These are phyloP conservation scores for Zygosaccharomyces siamensis DNA, from an alignment of 805 yeast genomes.

Conservation along the genomic window DNA sequence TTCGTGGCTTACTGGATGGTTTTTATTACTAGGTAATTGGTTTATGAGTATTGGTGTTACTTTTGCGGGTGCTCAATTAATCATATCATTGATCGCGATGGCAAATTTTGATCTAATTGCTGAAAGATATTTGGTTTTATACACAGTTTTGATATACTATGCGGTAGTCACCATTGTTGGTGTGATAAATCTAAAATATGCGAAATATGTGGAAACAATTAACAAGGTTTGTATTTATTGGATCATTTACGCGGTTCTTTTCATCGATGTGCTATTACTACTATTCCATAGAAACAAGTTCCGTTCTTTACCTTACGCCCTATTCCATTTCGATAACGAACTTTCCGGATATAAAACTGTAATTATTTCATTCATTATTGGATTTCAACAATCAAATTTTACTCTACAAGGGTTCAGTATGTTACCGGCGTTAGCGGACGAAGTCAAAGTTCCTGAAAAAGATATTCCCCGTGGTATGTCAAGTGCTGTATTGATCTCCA, in stretches of 20 bases:
- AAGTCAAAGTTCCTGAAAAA: conserved; percentile 68
- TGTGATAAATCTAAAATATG: conserved; percentile 55
- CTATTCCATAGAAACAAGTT: conserved; percentile 51
- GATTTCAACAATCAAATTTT: conserved; percentile 72
- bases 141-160: conserved; percentile 55
- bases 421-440: conserved; percentile 77
- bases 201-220: conserved; percentile 55
- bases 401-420: conserved; percentile 81
- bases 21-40: conserved; percentile 69
- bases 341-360: conserved; percentile 69
- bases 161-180: conserved; percentile 55
- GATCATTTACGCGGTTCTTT: conserved; percentile 65
- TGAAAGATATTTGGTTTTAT: conserved; percentile 46
- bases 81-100: conserved; percentile 61
- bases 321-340: conserved; percentile 64
- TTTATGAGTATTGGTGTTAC: conserved; percentile 68
- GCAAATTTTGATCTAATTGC: conserved; percentile 47
- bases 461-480: conserved; percentile 72
- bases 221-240: conserved; percentile 68
- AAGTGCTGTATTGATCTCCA: conserved; percentile 57
- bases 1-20: conserved; percentile 80
- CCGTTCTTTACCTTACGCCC: conserved; percentile 53
- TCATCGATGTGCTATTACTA: conserved; percentile 59
- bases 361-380: conserved; percentile 66
- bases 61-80: conserved; percentile 72